Evolutionary conservation across 371 early-diverging fungal genomes (phyloP), one percentile per base, ranked within the genome.

Genomic region (Zancudomyces culisetae): DNA sequence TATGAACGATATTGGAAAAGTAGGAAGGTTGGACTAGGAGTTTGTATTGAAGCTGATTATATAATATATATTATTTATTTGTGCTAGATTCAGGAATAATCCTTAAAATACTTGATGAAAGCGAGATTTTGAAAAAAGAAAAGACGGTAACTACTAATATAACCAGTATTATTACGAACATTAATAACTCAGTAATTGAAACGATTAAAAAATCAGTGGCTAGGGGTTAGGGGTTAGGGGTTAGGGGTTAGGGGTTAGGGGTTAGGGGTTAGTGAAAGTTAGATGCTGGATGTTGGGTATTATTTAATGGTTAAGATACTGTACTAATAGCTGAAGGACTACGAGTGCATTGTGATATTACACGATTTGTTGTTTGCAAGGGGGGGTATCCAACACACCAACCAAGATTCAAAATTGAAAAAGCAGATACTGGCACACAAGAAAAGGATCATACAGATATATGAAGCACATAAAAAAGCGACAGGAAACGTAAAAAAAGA

Each of bases 281-380:
- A n/a, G n/a, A n/a, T n/a, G n/a, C n/a, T n/a, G n/a, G n/a, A n/a
- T n/a, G n/a, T n/a, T n/a, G n/a, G n/a, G n/a, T n/a, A n/a, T n/a
- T n/a, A n/a, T n/a, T n/a, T n/a, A n/a, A n/a, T n/a, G n/a, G n/a
- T 27, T 49, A 12, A 22, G 15, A 49, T 39, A 21, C 8, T 13
- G 45, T 46, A 6, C 45, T n/a, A 8, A 20, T 23, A 23, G 27
- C 39, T 43, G 51, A 53, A 39, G 28, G 26, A 45, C 18, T 6
- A 10, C 6, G 27, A 28, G 10, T 45, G 35, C 18, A 49, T 63
- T 50, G 64, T 88, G 0, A 73, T 92, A 27, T 70, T 81, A 19
- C 85, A 90, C 59, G 95, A 92, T 61, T 65, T 90, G 26, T 60
- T 90, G 27, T 80, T 91, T 60, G 78, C 83, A 19, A 74, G 70